Evolutionary conservation across 1,284 basidiomycete species (phyloP).

Genomic region (Ceratobasidium sp.): DNA sequence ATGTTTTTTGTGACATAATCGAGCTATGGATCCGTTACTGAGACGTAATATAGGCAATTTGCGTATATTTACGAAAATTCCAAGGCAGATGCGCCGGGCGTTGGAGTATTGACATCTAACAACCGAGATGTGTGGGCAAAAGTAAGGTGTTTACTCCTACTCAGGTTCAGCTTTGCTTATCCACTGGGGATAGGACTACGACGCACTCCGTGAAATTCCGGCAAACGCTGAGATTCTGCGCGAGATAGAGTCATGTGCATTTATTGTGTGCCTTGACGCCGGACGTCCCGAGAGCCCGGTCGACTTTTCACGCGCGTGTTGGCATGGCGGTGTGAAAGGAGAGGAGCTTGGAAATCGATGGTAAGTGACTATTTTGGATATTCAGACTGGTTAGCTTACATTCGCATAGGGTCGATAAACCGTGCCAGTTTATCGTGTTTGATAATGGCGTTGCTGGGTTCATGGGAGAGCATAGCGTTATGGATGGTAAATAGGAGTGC

Average conservation of each 20-base stretch:
- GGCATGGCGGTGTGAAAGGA: conserved; percentile 74
- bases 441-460: conserved; percentile 85
- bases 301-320: conserved; percentile 75
- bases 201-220: conserved; percentile 64
- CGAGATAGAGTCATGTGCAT: conserved; percentile 84
- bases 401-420: conserved; percentile 76
- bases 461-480: conserved; percentile 93
- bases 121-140: conserved; percentile 90
- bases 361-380: conserved; percentile 23
- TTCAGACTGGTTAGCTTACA: neutral
- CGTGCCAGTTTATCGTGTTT: conserved; percentile 84
- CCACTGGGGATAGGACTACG: conserved; percentile 69
- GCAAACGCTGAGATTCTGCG: conserved; percentile 76
- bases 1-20: conserved; percentile 48
- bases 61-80: conserved; percentile 80
- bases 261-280: conserved; percentile 83
- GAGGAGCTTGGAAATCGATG: conserved; percentile 73
- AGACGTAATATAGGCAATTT: conserved; percentile 70
- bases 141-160: conserved; percentile 59
- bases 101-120: conserved; percentile 82
- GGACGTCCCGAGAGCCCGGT: conserved; percentile 68
- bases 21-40: neutral
- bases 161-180: neutral
- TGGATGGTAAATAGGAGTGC: conserved; percentile 70
- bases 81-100: conserved; percentile 72